Conservation (phyloP, 495 filamentous ascomycete genomes). For the Trichoderma asperelloides region DNA sequence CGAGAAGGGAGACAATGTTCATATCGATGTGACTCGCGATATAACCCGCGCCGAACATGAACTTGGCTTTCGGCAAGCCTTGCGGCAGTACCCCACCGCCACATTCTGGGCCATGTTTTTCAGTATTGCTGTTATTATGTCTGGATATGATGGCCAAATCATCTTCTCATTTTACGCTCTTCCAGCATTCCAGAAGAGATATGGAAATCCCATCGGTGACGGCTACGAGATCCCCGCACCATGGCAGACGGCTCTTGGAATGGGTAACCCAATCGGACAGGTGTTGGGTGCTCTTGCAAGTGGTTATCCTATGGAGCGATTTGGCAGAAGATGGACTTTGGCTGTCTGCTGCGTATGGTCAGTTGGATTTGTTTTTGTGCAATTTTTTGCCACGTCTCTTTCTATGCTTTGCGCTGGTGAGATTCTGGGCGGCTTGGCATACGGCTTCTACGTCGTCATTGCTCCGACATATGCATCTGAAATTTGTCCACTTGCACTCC, state of each 20-base stretch:
- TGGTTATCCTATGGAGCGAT: conserved; percentile 49
- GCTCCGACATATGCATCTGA: conserved; percentile 51
- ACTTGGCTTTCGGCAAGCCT: conserved; percentile 30
- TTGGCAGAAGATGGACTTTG: conserved; percentile 44
- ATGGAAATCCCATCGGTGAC: conserved; percentile 32
- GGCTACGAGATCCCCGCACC: conserved; percentile 43
- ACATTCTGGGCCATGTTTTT: conserved; percentile 43
- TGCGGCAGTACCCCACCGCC: conserved; percentile 37
- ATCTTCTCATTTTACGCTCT: conserved; percentile 32
- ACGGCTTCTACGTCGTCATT: conserved; percentile 53
- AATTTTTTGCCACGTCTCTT: conserved; percentile 54
- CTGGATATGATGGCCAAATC: conserved; percentile 45
- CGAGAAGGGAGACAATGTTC: not conserved
- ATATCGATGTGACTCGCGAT: not conserved
- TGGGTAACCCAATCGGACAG: conserved; percentile 32
- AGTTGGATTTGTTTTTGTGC: conserved; percentile 42
- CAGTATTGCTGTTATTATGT: conserved; percentile 46
- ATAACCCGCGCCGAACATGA: conserved; percentile 24
- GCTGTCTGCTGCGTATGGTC: conserved; percentile 44
- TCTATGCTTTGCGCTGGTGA: conserved; percentile 54
- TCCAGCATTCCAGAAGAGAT: conserved; percentile 47
- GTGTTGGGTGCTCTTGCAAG: conserved; percentile 54
- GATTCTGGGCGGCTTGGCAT: conserved; percentile 63
- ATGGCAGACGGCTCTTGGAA: conserved; percentile 31
- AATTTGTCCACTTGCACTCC: conserved; percentile 44